These are phyloP conservation scores for Sonneratia alba DNA, from an alignment of 345 rosid species.

Conservation along the genomic window DNA sequence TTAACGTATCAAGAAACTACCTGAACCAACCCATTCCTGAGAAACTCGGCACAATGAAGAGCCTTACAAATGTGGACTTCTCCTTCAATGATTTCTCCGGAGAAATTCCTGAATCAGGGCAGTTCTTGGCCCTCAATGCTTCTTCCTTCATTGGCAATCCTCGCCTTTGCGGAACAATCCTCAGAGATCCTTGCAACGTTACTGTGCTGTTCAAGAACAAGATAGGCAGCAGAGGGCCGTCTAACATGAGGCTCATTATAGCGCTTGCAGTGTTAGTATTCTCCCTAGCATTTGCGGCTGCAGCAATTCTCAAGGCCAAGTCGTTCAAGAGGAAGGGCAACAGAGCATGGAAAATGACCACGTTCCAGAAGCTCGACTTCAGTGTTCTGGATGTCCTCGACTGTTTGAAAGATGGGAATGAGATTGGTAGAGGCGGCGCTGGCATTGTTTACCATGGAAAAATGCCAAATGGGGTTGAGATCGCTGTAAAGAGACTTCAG, in stretches of 20 bases:
- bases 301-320: conserved; percentile 41
- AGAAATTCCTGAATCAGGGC: conserved; percentile 47
- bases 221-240: background rate
- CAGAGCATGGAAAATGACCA: conserved; percentile 48
- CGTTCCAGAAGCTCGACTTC: conserved; percentile 59
- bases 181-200: conserved; percentile 35
- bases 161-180: conserved; percentile 37
- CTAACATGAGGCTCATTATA: conserved; percentile 26
- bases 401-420: conserved; percentile 54
- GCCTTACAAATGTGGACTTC: conserved; percentile 55
- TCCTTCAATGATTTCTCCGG: conserved; percentile 62
- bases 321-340: conserved; percentile 31
- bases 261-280: conserved; percentile 48
- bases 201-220: background rate
- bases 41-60: conserved; percentile 46
- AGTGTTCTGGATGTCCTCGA: conserved; percentile 37
- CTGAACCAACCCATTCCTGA: conserved; percentile 34
- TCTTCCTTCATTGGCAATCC: conserved; percentile 58
- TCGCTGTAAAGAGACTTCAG: conserved; percentile 56
- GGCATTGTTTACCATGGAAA: conserved; percentile 55
- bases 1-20: conserved; percentile 55
- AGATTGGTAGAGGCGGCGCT: conserved; percentile 65
- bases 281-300: conserved; percentile 30
- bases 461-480: conserved; percentile 47
- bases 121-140: conserved; percentile 41